Evolutionary conservation across 116 monocot species (phyloP).

Genomic region (Phalaenopsis hybrid): DNA sequence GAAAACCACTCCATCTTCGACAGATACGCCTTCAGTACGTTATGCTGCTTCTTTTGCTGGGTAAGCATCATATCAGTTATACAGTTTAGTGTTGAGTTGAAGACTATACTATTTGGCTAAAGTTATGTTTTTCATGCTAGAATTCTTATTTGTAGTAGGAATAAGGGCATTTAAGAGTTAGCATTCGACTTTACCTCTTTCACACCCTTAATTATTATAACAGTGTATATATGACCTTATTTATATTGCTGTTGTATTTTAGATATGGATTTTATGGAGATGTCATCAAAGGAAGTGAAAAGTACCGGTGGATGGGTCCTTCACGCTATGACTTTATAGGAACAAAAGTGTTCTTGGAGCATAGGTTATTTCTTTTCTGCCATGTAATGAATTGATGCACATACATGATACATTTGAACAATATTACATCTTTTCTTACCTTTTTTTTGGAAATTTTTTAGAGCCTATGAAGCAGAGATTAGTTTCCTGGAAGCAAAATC

Average conservation of each 20-base stretch:
- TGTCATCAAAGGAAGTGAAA: slow-evolving; percentile 88
- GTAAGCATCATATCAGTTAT: slow-evolving; percentile 20
- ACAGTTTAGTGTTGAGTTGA: not conserved
- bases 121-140: too few relatives aligned
- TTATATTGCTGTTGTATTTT: not conserved
- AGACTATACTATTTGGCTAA: not conserved
- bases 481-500: slow-evolving; percentile 42
- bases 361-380: slow-evolving; percentile 44
- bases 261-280: slow-evolving; percentile 98
- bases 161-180: not conserved
- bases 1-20: slow-evolving; percentile 51
- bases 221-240: not conserved
- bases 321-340: slow-evolving; percentile 83
- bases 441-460: slow-evolving; percentile 14
- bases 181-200: not conserved
- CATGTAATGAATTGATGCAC: not conserved
- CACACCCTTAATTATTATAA: not conserved
- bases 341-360: slow-evolving; percentile 82
- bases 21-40: slow-evolving; percentile 39
- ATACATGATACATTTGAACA: not conserved
- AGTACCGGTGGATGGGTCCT: slow-evolving; percentile 94
- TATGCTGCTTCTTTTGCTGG: slow-evolving; percentile 97
- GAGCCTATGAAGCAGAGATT: slow-evolving; percentile 78
- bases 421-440: not conserved
- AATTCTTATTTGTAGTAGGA: not conserved